phyloP scores from a whole-genome alignment of 1,139 yeast genomes.

The Saccharomycopsis crataegensis region DNA sequence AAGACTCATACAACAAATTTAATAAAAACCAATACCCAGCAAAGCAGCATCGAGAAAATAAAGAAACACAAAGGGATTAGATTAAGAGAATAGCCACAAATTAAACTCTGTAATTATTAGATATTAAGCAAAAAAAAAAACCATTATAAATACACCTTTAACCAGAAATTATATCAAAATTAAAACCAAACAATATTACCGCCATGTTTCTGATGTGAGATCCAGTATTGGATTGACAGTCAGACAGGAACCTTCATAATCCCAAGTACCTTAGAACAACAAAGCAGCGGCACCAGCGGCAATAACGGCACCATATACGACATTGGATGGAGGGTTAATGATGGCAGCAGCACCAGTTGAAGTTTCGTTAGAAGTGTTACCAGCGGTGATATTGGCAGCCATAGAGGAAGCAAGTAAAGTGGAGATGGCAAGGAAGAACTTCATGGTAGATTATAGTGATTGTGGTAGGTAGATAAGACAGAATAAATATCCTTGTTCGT shows the following conservation, averaged over 20 bases:
- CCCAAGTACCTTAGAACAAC: too few species aligned
- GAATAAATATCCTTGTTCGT: too few species aligned
- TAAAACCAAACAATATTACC: background rate
- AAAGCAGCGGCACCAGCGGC: background rate
- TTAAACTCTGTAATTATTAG: background rate
- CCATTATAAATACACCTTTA: background rate
- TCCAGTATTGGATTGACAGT: too few species aligned
- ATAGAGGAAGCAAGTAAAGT: background rate
- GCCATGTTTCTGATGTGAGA: background rate
- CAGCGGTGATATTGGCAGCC: background rate
- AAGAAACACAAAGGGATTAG: too few species aligned
- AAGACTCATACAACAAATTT: too few species aligned
- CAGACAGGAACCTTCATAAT: too few species aligned
- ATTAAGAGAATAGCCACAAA: too few species aligned
- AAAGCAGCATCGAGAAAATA: too few species aligned
- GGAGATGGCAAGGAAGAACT: too few species aligned
- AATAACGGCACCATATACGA: background rate
- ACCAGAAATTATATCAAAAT: background rate
- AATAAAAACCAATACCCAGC: too few species aligned
- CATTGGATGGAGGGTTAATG: background rate
- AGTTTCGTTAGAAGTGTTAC: background rate
- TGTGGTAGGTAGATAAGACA: too few species aligned
- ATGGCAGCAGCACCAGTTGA: background rate
- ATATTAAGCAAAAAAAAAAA: background rate
- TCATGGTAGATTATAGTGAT: too few species aligned